Evolutionary conservation across 2,329 filamentous ascomycete species (phyloP).

Genomic region (Aspergillus carbonarius): DNA sequence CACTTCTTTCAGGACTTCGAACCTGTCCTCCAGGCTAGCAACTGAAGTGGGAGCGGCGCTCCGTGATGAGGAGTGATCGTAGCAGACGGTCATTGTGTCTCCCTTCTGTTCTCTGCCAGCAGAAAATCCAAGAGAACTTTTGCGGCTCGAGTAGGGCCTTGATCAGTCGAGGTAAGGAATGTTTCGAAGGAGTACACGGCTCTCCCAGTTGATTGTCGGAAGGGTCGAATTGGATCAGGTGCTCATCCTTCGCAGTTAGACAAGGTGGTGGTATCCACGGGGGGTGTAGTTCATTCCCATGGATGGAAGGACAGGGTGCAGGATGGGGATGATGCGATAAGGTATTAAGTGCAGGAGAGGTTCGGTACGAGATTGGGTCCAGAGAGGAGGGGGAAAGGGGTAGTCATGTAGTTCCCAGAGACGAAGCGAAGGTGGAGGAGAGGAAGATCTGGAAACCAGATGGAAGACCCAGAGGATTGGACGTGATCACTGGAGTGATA

Average conservation of each 20-base stretch:
- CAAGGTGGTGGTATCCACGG: conserved; percentile 15
- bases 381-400: conserved; percentile 25
- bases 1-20: conserved; percentile 96
- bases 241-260: conserved; percentile 32
- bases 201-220: conserved; percentile 14
- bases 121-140: conserved; percentile 35
- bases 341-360: conserved; percentile 8
- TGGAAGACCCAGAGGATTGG: conserved; percentile 30
- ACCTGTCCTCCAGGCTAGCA: conserved; percentile 78
- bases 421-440: conserved; percentile 28
- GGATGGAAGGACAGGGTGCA: conserved; percentile 24
- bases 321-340: conserved; percentile 14
- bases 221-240: conserved; percentile 25
- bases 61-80: conserved; percentile 69
- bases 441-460: conserved; percentile 28
- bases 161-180: conserved; percentile 11
- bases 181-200: conserved; percentile 9
- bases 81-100: conserved; percentile 70
- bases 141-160: conserved; percentile 11
- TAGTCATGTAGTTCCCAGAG: conserved; percentile 28
- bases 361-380: conserved; percentile 19
- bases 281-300: conserved; percentile 25
- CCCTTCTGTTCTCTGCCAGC: conserved; percentile 41
- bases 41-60: conserved; percentile 50
- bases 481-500: conserved; percentile 34